Evolutionary conservation across 176 grass and related monocot species (phyloP), one percentile per base, ranked within the genome.

Genomic region (Elymus sibiricus): DNA sequence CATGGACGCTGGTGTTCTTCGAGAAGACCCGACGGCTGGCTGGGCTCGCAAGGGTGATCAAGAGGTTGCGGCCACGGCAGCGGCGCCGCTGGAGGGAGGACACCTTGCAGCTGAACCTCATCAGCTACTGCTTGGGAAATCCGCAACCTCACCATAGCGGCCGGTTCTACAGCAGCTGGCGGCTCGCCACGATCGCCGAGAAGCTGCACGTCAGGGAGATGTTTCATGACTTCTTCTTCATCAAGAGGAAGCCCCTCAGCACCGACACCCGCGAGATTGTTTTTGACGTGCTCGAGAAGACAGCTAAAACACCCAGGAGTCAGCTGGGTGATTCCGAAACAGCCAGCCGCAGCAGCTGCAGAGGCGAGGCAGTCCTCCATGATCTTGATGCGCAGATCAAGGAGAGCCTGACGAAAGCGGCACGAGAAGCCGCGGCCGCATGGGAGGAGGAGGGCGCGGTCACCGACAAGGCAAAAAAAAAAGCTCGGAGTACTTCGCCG

Each of bases 21-120:
- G 24, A 70, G 10, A 0, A 7, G n/a, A 2, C 0, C 4, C 4
- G 0, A 1, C 0, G 0, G 32, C 1, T 69, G 0, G 0, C 0
- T 0, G 77, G 49, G 61, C 47, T 88, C 0, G 13, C 3, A 2
- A 0, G 0, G 5, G 34, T 10, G 0, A 4, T 19, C 25, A 10
- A 0, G 62, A 0, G 0, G 15, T 4, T 24, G 7, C 10, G 11
- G 77, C 1, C 0, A 34, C 22, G 6, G 38, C 6, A 2, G 29
- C 22, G 15, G 64, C n/a, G n/a, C n/a, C 80, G 38, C 0, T 88
- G 87, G 80, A 78, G 80, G 1, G 39, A 34, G 37, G 70, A 0
- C 15, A 64, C 74, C 4, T 83, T 64, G 28, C 80, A 83, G 74
- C 2, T 88, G 9, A 87, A 82, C 61, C 61, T 87, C 8, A 60